These are phyloP conservation scores for Capronia epimyces DNA, from an alignment of 2,329 filamentous ascomycete species.

Conservation along the genomic window DNA sequence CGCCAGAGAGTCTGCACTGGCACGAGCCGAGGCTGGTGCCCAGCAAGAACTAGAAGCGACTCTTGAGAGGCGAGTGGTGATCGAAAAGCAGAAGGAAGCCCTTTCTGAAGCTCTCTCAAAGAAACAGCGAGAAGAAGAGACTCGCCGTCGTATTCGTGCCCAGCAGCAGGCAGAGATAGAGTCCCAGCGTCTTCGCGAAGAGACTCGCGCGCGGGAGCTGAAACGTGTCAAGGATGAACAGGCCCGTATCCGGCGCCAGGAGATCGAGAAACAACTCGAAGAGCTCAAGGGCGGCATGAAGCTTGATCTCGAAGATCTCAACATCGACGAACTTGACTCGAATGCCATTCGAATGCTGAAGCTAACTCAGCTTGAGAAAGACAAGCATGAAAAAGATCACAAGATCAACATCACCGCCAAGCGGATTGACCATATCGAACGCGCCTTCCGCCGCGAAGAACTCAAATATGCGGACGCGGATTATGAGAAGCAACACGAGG, in stretches of 20 bases:
- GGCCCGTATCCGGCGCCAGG: conserved; percentile 83
- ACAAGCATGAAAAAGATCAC: conserved; percentile 94
- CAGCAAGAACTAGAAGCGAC: conserved; percentile 85
- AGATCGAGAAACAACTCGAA: conserved; percentile 85
- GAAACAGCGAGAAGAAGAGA: conserved; percentile 88
- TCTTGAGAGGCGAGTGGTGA: conserved; percentile 78
- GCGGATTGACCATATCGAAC: conserved; percentile 93
- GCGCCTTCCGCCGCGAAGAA: conserved; percentile 94
- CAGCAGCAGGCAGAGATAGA: conserved; percentile 88
- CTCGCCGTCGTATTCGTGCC: conserved; percentile 76
- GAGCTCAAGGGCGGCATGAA: conserved; percentile 88
- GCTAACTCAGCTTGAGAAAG: conserved; percentile 89
- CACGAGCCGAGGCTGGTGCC: conserved; percentile 78
- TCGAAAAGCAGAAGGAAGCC: conserved; percentile 94
- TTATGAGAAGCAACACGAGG: conserved; percentile 74
- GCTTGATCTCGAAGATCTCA: conserved; percentile 65
- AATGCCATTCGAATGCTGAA: conserved; percentile 90
- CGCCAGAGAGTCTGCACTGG: conserved; percentile 72
- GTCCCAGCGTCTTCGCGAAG: conserved; percentile 79
- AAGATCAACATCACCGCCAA: conserved; percentile 87
- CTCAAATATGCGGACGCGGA: conserved; percentile 83
- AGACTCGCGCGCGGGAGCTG: conserved; percentile 84
- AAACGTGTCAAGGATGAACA: conserved; percentile 81
- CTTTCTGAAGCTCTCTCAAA: conserved; percentile 82
- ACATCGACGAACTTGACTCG: conserved; percentile 81